These are phyloP conservation scores for Cyberlindnera galapagoensis DNA, from an alignment of 805 yeast species.

Conservation along the genomic window DNA sequence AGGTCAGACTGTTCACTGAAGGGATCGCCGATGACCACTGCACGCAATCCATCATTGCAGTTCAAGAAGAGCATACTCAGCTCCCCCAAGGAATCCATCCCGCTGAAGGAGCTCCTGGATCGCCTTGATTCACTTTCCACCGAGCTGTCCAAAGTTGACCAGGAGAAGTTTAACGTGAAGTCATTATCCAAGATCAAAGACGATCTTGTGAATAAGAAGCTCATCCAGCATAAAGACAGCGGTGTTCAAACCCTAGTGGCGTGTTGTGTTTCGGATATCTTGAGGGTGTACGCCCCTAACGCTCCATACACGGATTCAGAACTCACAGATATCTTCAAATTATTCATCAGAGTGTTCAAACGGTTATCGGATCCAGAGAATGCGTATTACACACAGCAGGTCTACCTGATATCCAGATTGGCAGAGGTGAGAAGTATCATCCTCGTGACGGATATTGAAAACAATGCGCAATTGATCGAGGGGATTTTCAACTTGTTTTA, in stretches of 20 bases:
- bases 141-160: conserved; percentile 58
- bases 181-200: conserved; percentile 40
- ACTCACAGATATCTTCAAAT: conserved; percentile 56
- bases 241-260: conserved; percentile 69
- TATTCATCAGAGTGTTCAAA: conserved; percentile 58
- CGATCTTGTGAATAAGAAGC: conserved; percentile 51
- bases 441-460: conserved; percentile 67
- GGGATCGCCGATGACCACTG: conserved; percentile 11
- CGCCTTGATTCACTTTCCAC: conserved; percentile 54
- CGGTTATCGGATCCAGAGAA: conserved; percentile 48
- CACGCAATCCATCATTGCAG: conserved; percentile 22
- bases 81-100: conserved; percentile 47
- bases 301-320: conserved; percentile 74
- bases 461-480: conserved; percentile 47
- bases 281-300: conserved; percentile 80
- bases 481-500: conserved; percentile 58
- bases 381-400: conserved; percentile 56
- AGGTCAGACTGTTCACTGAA: too few relatives aligned
- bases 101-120: conserved; percentile 53
- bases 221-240: conserved; percentile 51
- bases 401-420: conserved; percentile 57
- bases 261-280: conserved; percentile 68
- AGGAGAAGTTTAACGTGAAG: conserved; percentile 44
- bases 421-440: conserved; percentile 74
- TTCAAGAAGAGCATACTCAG: conserved; percentile 48